phyloP scores from a whole-genome alignment of 768 basidiomycete genomes.

The Pleurotus citrinopileatus region DNA sequence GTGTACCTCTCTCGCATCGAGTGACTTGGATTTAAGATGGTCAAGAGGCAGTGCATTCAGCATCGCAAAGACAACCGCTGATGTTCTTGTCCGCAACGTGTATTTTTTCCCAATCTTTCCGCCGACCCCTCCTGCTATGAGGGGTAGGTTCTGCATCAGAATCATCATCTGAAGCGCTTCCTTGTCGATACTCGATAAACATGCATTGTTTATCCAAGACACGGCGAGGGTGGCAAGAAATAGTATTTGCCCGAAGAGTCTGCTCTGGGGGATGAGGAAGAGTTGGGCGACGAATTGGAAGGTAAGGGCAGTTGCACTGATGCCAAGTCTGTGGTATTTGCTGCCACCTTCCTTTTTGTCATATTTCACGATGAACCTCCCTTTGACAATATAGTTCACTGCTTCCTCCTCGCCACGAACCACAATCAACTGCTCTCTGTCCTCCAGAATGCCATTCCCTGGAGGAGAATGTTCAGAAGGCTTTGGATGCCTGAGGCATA shows the following conservation, averaged over 20 bases:
- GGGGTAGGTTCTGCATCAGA: neutral
- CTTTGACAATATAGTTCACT: constrained; percentile 23
- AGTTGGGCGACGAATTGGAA: constrained; percentile 30
- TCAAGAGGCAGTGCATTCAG: neutral
- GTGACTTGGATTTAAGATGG: neutral
- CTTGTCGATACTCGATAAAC: constrained; percentile 17
- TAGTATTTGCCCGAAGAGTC: constrained; percentile 28
- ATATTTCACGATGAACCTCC: constrained; percentile 20
- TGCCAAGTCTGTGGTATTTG: constrained; percentile 19
- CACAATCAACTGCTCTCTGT: constrained; percentile 17
- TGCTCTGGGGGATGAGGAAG: constrained; percentile 29
- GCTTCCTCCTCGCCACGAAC: constrained; percentile 21
- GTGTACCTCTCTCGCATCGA: neutral
- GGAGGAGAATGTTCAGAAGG: constrained; percentile 18
- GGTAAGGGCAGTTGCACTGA: constrained; percentile 24
- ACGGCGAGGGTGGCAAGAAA: constrained; percentile 23
- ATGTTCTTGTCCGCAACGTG: neutral
- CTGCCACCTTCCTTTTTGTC: constrained; percentile 8
- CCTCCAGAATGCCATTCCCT: constrained; percentile 25
- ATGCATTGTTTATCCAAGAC: constrained; percentile 27
- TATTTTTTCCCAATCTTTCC: neutral
- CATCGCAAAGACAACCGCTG: neutral
- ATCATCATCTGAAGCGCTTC: constrained; percentile 2
- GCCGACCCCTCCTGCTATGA: neutral
- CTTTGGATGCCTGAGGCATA: constrained; percentile 18